These are phyloP conservation scores for Astragalus membranaceus DNA, from an alignment of 306 rosid genomes.

Conservation along the genomic window DNA sequence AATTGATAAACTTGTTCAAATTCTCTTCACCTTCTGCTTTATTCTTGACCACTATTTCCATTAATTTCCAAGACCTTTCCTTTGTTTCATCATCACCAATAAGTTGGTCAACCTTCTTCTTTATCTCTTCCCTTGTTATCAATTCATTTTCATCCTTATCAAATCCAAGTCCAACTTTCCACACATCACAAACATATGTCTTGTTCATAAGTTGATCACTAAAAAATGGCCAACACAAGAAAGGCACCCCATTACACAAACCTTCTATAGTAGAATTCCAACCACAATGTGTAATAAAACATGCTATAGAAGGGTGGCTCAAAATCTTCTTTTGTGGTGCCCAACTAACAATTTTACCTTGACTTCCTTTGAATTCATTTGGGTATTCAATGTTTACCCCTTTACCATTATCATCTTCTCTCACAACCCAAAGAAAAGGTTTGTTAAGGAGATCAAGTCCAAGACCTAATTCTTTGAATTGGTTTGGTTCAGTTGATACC, in stretches of 20 bases:
- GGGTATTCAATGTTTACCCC: neutral
- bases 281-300: slow-evolving; percentile 54
- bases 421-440: slow-evolving; percentile 35
- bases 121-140: slow-evolving; percentile 31
- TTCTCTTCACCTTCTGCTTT: slow-evolving; percentile 27
- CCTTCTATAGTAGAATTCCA: slow-evolving; percentile 61
- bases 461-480: slow-evolving; percentile 33
- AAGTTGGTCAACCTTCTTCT: slow-evolving; percentile 38
- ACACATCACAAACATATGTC: slow-evolving; percentile 47
- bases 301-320: slow-evolving; percentile 26
- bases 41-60: slow-evolving; percentile 14
- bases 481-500: slow-evolving; percentile 6
- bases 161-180: slow-evolving; percentile 46
- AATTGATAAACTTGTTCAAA: slow-evolving; percentile 27
- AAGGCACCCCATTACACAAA: slow-evolving; percentile 35
- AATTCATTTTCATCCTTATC: slow-evolving; percentile 31
- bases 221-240: slow-evolving; percentile 54
- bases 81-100: slow-evolving; percentile 23
- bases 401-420: neutral
- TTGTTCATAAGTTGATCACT: slow-evolving; percentile 38
- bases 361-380: slow-evolving; percentile 22
- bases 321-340: slow-evolving; percentile 46
- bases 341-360: slow-evolving; percentile 41
- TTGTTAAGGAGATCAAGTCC: slow-evolving; percentile 26
- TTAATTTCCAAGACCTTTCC: slow-evolving; percentile 19